Conservation (phyloP, 208 protist species). For the Trypanosoma platydactyli region DNA sequence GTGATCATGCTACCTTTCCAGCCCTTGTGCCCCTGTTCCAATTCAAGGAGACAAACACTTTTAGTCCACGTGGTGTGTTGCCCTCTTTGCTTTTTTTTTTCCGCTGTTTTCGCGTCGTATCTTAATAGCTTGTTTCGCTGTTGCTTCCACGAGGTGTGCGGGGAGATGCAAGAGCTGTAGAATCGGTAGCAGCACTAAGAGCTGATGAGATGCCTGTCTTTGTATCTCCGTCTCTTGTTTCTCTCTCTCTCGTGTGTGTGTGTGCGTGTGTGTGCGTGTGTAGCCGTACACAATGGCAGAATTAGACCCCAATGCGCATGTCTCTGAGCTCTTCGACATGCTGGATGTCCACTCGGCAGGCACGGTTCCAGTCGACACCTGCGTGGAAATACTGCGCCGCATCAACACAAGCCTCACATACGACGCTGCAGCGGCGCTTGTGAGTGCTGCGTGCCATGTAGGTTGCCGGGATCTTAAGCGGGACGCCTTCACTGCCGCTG, state of each 20-base stretch:
- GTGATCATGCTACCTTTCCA: too few relatives aligned
- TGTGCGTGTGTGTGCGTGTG: background rate
- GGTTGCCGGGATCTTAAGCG: background rate
- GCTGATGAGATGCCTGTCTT: background rate
- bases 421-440: background rate
- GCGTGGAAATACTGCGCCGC: conserved; percentile 11
- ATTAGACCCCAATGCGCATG: background rate
- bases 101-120: too few relatives aligned
- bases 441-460: background rate
- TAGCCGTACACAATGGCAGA: conserved; percentile 3
- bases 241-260: conserved; percentile 2
- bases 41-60: too few relatives aligned
- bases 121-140: too few relatives aligned
- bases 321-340: conserved; percentile 15
- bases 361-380: background rate
- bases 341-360: conserved; percentile 11
- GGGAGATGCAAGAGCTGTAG: too few relatives aligned
- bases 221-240: conserved; percentile 3
- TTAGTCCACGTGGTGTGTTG: too few relatives aligned
- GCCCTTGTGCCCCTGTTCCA: too few relatives aligned
- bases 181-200: too few relatives aligned
- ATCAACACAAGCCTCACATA: conserved; percentile 13
- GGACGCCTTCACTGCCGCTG: conserved; percentile 5
- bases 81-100: too few relatives aligned
- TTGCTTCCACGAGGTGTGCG: too few relatives aligned